phyloP scores from a whole-genome alignment of 73 alveolate species.

The Paramecium pentaurelia region DNA sequence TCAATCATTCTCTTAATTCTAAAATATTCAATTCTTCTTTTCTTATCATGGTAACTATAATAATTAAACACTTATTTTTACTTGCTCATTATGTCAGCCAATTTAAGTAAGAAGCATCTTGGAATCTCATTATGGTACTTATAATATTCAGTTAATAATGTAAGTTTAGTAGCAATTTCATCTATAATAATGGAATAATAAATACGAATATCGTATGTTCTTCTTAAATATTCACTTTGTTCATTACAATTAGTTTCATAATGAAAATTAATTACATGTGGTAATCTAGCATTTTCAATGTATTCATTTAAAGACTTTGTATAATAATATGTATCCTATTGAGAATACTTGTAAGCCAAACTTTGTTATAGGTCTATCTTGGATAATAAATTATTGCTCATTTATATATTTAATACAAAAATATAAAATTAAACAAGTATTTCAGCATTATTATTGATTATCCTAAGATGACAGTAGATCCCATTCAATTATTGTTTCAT shows the following conservation, averaged over 20 bases:
- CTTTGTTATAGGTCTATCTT: neutral
- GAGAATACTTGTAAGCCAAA: neutral
- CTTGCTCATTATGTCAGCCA: slow-evolving; percentile 42
- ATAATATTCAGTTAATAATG: slow-evolving; percentile 50
- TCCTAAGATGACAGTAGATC: slow-evolving; percentile 14
- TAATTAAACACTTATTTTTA: neutral
- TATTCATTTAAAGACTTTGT: neutral
- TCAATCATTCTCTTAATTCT: slow-evolving; percentile 57
- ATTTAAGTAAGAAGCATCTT: slow-evolving; percentile 25
- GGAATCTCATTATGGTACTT: slow-evolving; percentile 61
- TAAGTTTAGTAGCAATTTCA: slow-evolving; percentile 42
- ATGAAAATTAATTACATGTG: neutral
- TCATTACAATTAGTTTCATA: neutral
- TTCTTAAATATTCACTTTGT: neutral
- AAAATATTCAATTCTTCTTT: slow-evolving; percentile 56
- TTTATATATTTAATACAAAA: neutral
- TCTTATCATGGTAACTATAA: slow-evolving; percentile 51
- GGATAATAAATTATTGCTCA: neutral
- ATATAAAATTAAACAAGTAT: neutral
- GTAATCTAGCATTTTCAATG: neutral
- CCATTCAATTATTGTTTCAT: slow-evolving; percentile 56
- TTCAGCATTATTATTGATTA: neutral
- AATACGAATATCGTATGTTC: neutral
- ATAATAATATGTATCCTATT: neutral
- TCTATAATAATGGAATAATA: neutral